Evolutionary conservation across 2,329 filamentous ascomycete genomes (phyloP), one percentile per base, ranked within the genome.

Genomic region (Akanthomyces uredinophilus): DNA sequence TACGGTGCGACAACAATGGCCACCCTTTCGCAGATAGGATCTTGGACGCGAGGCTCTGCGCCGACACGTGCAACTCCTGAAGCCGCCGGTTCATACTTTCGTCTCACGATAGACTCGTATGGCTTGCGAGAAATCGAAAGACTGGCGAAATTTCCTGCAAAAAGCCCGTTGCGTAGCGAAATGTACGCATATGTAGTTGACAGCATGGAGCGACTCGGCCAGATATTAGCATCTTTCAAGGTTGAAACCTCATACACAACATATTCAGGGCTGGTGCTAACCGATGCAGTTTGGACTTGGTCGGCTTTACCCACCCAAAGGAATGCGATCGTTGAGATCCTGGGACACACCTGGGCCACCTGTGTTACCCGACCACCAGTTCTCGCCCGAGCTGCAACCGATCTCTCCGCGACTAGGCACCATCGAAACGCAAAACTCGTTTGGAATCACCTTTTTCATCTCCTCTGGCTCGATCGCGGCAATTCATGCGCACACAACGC

Each of bases 361-460:
- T 10, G 57, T 60, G 8, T 6, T 22, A 29, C 47, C 57, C 18
- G 57, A 60, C n/a, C 16, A 60, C 57, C 22, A 53, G 27, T 52
- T 60, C 7, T 29, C 57, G 6, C 32, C 47, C 8, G 24, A 60
- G 6, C 3, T 44, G 14, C 57, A 50, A 13, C 57, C 57, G 5
- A 35, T 46, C 27, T 60, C 37, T 35, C 37, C 47, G 22, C 57
- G 47, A 5, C n/a, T 60, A 8, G 57, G 57, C 10, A 60, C 57
- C 2, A 60, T 60, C 27, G 57, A 60, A 52, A 60, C 57, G 14
- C 18, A 37, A 8, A 43, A 44, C 6, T 60, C 57, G 11, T 60
- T 60, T 52, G 57, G 57, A 24, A 52, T 60, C 24, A 60, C 57
- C 20, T 60, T 60, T 46, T 60, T 60, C 57, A 60, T 60, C 5